These are phyloP conservation scores for Xylaria sp. DNA, from an alignment of 2,329 filamentous ascomycete species.

Conservation along the genomic window DNA sequence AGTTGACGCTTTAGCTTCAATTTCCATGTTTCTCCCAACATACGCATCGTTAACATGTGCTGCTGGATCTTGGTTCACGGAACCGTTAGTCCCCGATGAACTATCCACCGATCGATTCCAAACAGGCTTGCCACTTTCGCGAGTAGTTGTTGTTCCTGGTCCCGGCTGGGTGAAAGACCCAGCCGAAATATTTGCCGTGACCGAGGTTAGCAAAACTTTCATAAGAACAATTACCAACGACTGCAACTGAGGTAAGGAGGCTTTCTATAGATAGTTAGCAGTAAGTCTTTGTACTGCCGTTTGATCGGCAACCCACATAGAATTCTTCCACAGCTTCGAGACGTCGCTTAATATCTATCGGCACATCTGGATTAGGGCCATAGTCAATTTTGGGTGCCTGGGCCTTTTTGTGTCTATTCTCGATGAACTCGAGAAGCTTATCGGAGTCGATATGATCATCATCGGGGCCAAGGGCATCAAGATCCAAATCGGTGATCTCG, in stretches of 20 bases:
- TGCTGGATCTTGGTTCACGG: constrained; percentile 52
- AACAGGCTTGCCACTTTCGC: constrained; percentile 53
- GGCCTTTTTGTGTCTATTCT: constrained; percentile 54
- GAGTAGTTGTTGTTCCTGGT: constrained; percentile 52
- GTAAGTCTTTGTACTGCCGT: constrained; percentile 14
- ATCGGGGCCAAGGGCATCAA: constrained; percentile 46
- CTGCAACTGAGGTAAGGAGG: constrained; percentile 85
- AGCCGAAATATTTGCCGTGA: constrained; percentile 78
- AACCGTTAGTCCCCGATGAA: constrained; percentile 47
- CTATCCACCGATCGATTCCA: constrained; percentile 48
- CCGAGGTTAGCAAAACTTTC: constrained; percentile 86
- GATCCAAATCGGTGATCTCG: constrained; percentile 53
- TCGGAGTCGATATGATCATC: constrained; percentile 51
- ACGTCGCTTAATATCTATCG: constrained; percentile 68
- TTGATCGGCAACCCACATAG: constrained; percentile 72
- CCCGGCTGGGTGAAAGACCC: constrained; percentile 63
- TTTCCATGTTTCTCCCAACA: constrained; percentile 78
- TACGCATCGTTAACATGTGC: constrained; percentile 80
- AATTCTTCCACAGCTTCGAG: constrained; percentile 83
- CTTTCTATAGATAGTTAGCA: constrained; percentile 63
- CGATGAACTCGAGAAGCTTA: constrained; percentile 55
- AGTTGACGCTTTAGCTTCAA: constrained; percentile 91
- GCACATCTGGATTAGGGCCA: constrained; percentile 61
- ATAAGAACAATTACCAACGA: constrained; percentile 93
- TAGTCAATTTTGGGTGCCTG: constrained; percentile 57